phyloP scores from a whole-genome alignment of 2,329 filamentous ascomycete species.

The Aspergillus piperis region DNA sequence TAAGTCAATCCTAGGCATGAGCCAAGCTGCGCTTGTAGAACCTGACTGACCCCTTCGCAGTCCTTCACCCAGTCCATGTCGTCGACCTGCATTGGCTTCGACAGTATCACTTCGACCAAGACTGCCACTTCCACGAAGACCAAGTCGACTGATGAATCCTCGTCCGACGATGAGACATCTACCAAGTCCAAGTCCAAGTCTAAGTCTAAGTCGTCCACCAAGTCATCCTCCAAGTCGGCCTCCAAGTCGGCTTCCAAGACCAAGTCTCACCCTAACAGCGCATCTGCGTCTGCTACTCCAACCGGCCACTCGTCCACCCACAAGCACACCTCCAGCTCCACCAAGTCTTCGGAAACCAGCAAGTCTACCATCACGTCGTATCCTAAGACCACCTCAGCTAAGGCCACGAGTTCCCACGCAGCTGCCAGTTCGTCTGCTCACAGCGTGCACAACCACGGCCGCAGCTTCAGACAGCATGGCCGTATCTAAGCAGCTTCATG shows the following conservation, averaged over 20 bases:
- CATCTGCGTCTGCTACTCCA: not conserved
- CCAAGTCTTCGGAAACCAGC: not conserved
- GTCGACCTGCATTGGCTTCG: slow-evolving; percentile 7
- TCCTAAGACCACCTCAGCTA: not conserved
- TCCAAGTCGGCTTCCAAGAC: not conserved
- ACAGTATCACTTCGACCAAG: slow-evolving; percentile 3
- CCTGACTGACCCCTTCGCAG: not conserved
- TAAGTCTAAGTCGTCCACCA: not conserved
- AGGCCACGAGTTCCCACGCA: not conserved
- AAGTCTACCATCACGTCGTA: not conserved
- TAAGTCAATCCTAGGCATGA: slow-evolving; percentile 3
- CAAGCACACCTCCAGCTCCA: not conserved
- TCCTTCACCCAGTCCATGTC: slow-evolving; percentile 5
- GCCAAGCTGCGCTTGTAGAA: not conserved
- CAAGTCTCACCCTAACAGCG: slow-evolving; percentile 3
- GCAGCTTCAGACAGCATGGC: not conserved
- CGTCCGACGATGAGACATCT: not conserved
- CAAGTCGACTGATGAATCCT: not conserved
- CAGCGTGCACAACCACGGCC: not conserved
- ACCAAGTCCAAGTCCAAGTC: not conserved
- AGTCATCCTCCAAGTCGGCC: not conserved
- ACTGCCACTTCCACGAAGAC: not conserved
- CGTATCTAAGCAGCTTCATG: not conserved
- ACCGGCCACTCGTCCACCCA: not conserved
- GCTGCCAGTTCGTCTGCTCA: not conserved